Percentiles rank a stretch among this genome's conserved stretches.
These are phyloP conservation scores for Solanum piurae DNA, from an alignment of 257 asterid genomes.

Conservation along the genomic window DNA sequence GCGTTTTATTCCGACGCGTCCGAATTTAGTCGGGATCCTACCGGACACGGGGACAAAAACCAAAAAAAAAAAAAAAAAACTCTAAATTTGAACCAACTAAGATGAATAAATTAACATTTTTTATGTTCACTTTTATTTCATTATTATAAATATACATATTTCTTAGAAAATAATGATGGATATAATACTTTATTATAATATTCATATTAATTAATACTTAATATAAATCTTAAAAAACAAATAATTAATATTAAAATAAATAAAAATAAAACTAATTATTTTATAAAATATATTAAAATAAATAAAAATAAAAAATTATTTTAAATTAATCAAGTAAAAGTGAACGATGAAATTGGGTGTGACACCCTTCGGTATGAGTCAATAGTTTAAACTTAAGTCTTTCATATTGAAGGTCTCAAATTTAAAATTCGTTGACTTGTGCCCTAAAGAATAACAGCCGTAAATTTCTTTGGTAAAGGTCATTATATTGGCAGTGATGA, in stretches of 20 bases:
- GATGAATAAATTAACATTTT: not conserved
- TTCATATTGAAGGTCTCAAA: fast-evolving
- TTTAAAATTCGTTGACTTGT: fast-evolving
- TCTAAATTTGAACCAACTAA: not conserved
- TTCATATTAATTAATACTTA: not conserved
- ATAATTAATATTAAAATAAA: not conserved
- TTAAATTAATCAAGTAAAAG: too few species aligned
- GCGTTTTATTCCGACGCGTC: too few species aligned
- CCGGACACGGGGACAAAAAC: too few species aligned
- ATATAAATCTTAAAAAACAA: too few species aligned
- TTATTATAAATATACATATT: not conserved
- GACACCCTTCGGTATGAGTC: fast-evolving
- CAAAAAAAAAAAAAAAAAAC: not conserved
- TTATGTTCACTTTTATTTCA: not conserved
- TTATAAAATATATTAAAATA: too few species aligned
- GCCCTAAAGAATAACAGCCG: fast-evolving
- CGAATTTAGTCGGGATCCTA: too few species aligned
- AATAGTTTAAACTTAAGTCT: fast-evolving
- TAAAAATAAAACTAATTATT: too few species aligned
- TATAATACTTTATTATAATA: too few species aligned
- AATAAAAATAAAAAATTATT: too few species aligned
- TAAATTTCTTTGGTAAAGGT: too few species aligned
- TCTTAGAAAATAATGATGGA: too few species aligned
- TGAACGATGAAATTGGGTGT: too few species aligned
- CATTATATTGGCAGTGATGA: not conserved